These are phyloP conservation scores for Jaltomata sinuosa DNA, from an alignment of 257 asterid species.

Conservation along the genomic window DNA sequence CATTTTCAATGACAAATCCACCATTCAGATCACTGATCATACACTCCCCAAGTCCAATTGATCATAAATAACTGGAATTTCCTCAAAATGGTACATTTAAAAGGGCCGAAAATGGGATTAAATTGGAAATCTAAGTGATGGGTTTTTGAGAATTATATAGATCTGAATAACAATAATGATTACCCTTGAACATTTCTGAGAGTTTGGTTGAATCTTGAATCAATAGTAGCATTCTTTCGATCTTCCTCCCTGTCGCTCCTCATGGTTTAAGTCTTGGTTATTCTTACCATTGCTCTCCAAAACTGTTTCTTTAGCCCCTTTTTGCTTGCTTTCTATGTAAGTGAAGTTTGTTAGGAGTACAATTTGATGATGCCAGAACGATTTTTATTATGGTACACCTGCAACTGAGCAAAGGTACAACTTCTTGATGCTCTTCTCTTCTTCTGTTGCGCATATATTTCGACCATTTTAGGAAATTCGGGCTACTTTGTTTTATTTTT, in stretches of 20 bases:
- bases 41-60: neutral
- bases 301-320: neutral
- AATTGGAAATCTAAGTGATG: neutral
- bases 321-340: neutral
- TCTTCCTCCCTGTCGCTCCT: slow-evolving; percentile 29
- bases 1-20: neutral
- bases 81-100: neutral
- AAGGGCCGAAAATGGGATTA: neutral
- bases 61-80: neutral
- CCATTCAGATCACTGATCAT: slow-evolving; percentile 6
- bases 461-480: too few species aligned
- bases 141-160: slow-evolving; percentile 19
- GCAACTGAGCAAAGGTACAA: neutral
- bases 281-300: neutral
- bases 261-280: neutral
- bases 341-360: neutral
- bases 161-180: neutral
- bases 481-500: too few species aligned
- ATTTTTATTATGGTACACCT: neutral
- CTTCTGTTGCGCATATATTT: too few species aligned
- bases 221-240: slow-evolving; percentile 46
- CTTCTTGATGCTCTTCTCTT: neutral
- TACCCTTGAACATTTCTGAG: slow-evolving; percentile 97
- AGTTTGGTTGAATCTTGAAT: slow-evolving; percentile 94
- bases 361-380: neutral